Conservation (phyloP, 2,329 filamentous ascomycete species). For the Cladosporium sphaerospermum region DNA sequence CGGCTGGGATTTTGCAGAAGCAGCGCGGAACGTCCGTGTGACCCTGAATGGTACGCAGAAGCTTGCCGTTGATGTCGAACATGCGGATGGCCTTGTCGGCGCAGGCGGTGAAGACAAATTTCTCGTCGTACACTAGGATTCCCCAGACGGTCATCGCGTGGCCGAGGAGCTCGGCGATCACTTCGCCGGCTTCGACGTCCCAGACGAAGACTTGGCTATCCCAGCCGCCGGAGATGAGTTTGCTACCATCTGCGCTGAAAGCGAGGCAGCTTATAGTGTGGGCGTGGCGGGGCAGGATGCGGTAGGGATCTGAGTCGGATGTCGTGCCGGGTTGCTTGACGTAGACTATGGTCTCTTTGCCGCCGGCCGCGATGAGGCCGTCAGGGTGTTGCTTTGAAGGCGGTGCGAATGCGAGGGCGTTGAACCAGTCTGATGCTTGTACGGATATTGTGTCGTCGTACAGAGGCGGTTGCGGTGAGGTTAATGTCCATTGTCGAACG, state of each 20-base stretch:
- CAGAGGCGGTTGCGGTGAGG: slow-evolving; percentile 56
- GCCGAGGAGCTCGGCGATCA: slow-evolving; percentile 62
- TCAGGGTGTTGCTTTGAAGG: slow-evolving; percentile 63
- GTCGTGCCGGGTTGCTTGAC: slow-evolving; percentile 65
- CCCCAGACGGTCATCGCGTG: slow-evolving; percentile 84
- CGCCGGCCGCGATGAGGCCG: slow-evolving; percentile 79
- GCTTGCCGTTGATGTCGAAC: slow-evolving; percentile 61
- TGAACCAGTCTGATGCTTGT: slow-evolving; percentile 80
- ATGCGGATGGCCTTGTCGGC: slow-evolving; percentile 86
- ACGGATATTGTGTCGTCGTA: slow-evolving; percentile 76
- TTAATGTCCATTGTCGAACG: slow-evolving; percentile 76
- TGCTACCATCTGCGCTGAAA: slow-evolving; percentile 63
- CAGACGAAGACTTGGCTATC: slow-evolving; percentile 83
- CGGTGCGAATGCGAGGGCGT: slow-evolving; percentile 70
- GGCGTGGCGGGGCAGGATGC: slow-evolving; percentile 76
- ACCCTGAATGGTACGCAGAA: slow-evolving; percentile 59
- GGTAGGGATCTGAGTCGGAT: slow-evolving; percentile 71
- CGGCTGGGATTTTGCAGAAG: slow-evolving; percentile 70
- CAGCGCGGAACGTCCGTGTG: slow-evolving; percentile 81
- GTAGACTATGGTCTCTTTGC: slow-evolving; percentile 89
- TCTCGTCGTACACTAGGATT: slow-evolving; percentile 75
- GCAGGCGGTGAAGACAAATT: slow-evolving; percentile 72
- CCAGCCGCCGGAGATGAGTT: slow-evolving; percentile 89
- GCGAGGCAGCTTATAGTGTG: slow-evolving; percentile 86
- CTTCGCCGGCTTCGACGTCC: slow-evolving; percentile 80